Percentiles rank a stretch among this genome's conserved stretches.
phyloP scores from a whole-genome alignment of 2,329 filamentous ascomycete species.

The Claviceps sorghi region DNA sequence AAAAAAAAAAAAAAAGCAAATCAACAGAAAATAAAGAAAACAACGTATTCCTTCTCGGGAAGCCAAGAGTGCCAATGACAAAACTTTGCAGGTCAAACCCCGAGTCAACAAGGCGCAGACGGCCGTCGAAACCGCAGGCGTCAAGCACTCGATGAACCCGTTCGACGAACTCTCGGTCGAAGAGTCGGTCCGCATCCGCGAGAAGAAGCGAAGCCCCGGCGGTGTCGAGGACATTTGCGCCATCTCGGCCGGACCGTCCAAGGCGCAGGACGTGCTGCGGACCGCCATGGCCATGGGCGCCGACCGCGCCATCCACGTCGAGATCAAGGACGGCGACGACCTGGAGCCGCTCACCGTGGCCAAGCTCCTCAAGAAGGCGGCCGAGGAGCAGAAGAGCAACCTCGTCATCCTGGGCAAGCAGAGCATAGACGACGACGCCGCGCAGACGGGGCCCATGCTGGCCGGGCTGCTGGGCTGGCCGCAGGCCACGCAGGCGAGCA shows the following conservation, averaged over 20 bases:
- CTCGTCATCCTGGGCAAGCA: conserved; percentile 92
- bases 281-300: conserved; percentile 99
- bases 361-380: conserved; percentile 71
- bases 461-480: conserved; percentile 83
- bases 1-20: too few species aligned
- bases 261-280: conserved; percentile 75
- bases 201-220: conserved; percentile 57
- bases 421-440: conserved; percentile 91
- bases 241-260: conserved; percentile 75
- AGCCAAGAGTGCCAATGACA: not conserved
- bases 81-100: conserved; percentile 42
- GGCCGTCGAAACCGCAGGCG: conserved; percentile 77
- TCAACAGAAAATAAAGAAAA: too few species aligned
- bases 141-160: conserved; percentile 98
- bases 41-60: not conserved
- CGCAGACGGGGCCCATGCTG: conserved; percentile 96
- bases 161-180: conserved; percentile 98
- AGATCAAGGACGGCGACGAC: conserved; percentile 58
- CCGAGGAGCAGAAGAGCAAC: conserved; percentile 74
- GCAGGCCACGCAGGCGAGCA: conserved; percentile 85
- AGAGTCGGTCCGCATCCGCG: conserved; percentile 86
- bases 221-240: conserved; percentile 86
- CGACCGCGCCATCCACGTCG: conserved; percentile 79
- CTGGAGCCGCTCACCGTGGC: conserved; percentile 85
- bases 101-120: conserved; percentile 61